These are phyloP conservation scores for Kappamyces sp. DNA, from an alignment of 192 early-diverging fungal species.

Conservation along the genomic window DNA sequence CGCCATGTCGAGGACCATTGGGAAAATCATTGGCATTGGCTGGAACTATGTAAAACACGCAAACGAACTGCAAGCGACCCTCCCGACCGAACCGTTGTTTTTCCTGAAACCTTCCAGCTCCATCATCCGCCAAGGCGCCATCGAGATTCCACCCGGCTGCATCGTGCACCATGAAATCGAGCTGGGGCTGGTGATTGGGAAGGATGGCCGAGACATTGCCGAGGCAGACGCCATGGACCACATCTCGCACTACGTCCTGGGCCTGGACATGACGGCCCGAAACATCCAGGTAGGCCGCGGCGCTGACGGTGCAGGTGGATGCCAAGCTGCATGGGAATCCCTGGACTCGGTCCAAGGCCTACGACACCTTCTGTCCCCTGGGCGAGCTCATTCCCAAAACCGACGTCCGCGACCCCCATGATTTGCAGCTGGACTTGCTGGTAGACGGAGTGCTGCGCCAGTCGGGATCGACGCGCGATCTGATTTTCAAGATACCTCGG, in stretches of 20 bases:
- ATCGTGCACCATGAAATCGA: slow-evolving; percentile 92
- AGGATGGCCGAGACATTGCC: slow-evolving; percentile 65
- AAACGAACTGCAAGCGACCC: slow-evolving; percentile 86
- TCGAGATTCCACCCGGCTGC: slow-evolving; percentile 74
- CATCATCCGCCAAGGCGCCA: slow-evolving; percentile 30
- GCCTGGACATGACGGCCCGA: slow-evolving; percentile 88
- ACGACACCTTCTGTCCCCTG: slow-evolving; percentile 91
- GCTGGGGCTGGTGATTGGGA: slow-evolving; percentile 86
- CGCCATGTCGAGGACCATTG: too few relatives aligned
- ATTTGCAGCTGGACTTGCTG: slow-evolving; percentile 64
- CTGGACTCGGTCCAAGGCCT: slow-evolving; percentile 91
- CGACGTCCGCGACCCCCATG: slow-evolving; percentile 61
- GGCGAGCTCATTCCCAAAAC: slow-evolving; percentile 73
- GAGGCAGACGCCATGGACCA: slow-evolving; percentile 54
- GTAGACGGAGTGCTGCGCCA: slow-evolving; percentile 68
- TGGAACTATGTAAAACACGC: slow-evolving; percentile 92
- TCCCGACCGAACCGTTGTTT: slow-evolving; percentile 81
- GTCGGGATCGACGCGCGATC: slow-evolving; percentile 79
- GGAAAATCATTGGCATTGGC: slow-evolving; percentile 92
- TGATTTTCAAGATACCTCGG: slow-evolving; percentile 84
- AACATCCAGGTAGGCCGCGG: slow-evolving; percentile 40
- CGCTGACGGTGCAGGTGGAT: slow-evolving; percentile 47
- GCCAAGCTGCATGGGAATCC: slow-evolving; percentile 81
- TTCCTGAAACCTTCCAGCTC: slow-evolving; percentile 88
- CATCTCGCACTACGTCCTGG: slow-evolving; percentile 76